Base-by-base conservation (phyloP, 768 basidiomycete species). In the Boletus sp. region DNA sequence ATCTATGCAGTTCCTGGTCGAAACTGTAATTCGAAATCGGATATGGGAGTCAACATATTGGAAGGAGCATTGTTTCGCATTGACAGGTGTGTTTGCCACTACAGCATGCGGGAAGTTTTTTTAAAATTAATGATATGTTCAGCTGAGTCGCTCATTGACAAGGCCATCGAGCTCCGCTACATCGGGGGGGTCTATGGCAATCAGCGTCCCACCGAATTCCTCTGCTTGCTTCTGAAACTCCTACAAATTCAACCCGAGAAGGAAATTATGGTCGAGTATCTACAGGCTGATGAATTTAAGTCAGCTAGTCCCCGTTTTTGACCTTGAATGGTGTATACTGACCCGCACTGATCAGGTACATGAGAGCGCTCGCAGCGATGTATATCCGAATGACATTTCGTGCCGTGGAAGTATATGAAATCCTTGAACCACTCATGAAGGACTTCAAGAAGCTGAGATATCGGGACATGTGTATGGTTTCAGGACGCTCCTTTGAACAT, bases 11-110 rank as follows among this genome's bases (percentile, higher is more conserved):
- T 91, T 82, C 71, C 77, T 99, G 71, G 88, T 99, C 29, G 97
- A 98, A 78, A 96, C 92, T 35, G 91, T 98, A 58, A 95, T 98
- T 60, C 85, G 97, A 50, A 91, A 87, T 66, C 84, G 97, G 57
- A 97, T 99, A 56, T 99, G 96, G 77, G 96, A 98, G 70, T 88
- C 90, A 0, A 71, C 79, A 7, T 99, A 83, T 72, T 99, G 96
- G 96, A 99, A 99, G 75, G 96, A 99, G 69, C 93, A 97, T 62
- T 99, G 96, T 68, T 99, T 99, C 68, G 96, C 96, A 21, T 76
- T 99, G 44, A 97, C 93, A 56, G 93, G 93, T 90, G 47, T 47
- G 79, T 71, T 43, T 46, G 14, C 17, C 21, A 37, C 4, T 54
- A 4, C 33, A 46, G 57, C n/a, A 27, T 52, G 35, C 33, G 44